Evolutionary conservation across 2,329 filamentous ascomycete genomes (phyloP).

Genomic region (Waltergamsia citrina): DNA sequence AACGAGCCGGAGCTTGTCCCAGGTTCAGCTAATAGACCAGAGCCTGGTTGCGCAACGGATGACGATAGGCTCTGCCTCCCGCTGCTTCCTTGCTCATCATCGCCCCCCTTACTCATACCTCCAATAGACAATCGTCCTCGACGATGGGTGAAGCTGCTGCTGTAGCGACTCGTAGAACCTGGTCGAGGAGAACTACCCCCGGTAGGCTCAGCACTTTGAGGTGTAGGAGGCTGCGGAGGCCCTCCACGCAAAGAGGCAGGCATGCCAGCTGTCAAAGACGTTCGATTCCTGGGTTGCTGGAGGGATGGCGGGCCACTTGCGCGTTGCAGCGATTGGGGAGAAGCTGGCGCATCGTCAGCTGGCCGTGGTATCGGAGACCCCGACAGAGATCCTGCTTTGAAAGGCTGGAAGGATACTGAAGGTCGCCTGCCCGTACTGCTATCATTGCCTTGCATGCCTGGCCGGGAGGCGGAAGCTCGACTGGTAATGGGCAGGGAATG

Average conservation of each 20-base stretch:
- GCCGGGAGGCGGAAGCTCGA: conserved; percentile 18
- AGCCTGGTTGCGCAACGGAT: conserved; percentile 63
- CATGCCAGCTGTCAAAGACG: conserved; percentile 66
- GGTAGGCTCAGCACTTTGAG: conserved; percentile 54
- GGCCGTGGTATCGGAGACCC: conserved; percentile 61
- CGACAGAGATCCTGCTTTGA: conserved; percentile 93
- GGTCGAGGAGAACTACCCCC: conserved; percentile 69
- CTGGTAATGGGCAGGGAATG: conserved; percentile 43
- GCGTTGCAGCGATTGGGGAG: conserved; percentile 42
- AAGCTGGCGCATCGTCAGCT: conserved; percentile 43
- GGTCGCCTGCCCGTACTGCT: conserved; percentile 57
- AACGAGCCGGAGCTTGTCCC: conserved; percentile 58
- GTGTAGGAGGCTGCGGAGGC: conserved; percentile 29
- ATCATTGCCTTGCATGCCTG: conserved; percentile 32
- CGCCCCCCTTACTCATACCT: conserved; percentile 54
- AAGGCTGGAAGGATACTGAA: conserved; percentile 87
- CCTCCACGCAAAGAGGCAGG: conserved; percentile 62
- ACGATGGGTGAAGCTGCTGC: conserved; percentile 88
- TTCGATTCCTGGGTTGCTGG: conserved; percentile 53
- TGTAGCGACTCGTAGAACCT: conserved; percentile 71
- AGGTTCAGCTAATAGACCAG: conserved; percentile 65
- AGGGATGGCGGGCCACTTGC: conserved; percentile 37
- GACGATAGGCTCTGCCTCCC: conserved; percentile 69
- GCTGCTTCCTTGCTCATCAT: conserved; percentile 71
- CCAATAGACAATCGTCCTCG: conserved; percentile 69